Evolutionary conservation across 1,284 basidiomycete species (phyloP).

Genomic region (Ustilago nuda): DNA sequence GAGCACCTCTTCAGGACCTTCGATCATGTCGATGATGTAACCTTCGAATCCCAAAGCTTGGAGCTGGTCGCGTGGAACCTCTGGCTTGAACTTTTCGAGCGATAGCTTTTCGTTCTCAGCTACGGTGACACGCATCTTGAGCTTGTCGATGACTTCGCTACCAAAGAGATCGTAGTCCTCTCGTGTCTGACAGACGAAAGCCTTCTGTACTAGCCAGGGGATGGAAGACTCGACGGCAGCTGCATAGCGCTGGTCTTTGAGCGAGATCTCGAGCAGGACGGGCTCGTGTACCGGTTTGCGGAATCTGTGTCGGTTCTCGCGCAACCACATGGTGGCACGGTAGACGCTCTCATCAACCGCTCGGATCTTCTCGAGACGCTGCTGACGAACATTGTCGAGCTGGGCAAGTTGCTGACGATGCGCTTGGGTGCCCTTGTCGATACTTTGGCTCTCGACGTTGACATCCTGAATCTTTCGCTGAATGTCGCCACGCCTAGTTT

Average conservation of each 20-base stretch:
- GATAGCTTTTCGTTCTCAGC: slow-evolving; percentile 58
- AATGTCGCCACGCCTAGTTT: slow-evolving; percentile 30
- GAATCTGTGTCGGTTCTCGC: slow-evolving; percentile 78
- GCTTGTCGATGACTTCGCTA: slow-evolving; percentile 76
- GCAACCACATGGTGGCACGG: slow-evolving; percentile 81
- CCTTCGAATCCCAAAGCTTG: slow-evolving; percentile 79
- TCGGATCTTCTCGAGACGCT: slow-evolving; percentile 56
- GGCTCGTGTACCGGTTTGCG: slow-evolving; percentile 87
- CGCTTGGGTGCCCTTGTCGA: slow-evolving; percentile 22
- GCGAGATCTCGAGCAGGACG: slow-evolving; percentile 77
- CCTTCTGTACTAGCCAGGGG: slow-evolving; percentile 74
- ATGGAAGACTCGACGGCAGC: slow-evolving; percentile 83
- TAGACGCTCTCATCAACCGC: slow-evolving; percentile 75
- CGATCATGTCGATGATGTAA: slow-evolving; percentile 81
- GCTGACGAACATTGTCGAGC: slow-evolving; percentile 57
- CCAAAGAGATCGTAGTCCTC: slow-evolving; percentile 78
- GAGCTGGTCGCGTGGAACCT: slow-evolving; percentile 73
- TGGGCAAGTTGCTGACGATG: slow-evolving; percentile 40
- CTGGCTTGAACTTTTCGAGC: slow-evolving; percentile 38
- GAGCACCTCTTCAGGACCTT: slow-evolving; percentile 71
- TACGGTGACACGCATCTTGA: slow-evolving; percentile 65
- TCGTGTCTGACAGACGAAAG: slow-evolving; percentile 84
- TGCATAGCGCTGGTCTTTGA: slow-evolving; percentile 77
- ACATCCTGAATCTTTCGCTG: slow-evolving; percentile 41
- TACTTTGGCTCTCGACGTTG: slow-evolving; percentile 30